Evolutionary conservation across 352 stramenopile species (phyloP).

Genomic region (Phytopythium litorale): DNA sequence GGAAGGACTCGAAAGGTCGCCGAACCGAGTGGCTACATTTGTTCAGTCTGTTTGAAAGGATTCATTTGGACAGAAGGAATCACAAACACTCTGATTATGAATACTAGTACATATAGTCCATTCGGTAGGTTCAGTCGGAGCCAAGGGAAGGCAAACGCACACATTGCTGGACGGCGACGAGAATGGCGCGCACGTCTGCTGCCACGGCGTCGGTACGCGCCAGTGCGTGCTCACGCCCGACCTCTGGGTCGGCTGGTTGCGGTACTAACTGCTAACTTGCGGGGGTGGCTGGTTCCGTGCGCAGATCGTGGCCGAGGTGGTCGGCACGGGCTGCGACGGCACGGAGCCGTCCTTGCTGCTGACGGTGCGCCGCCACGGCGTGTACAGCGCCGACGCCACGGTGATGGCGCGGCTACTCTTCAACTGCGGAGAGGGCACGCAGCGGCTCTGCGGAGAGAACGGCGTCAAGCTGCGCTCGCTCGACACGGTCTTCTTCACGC

Average conservation of each 20-base stretch:
- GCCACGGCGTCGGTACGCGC: background rate
- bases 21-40: background rate
- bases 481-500: slow-evolving; percentile 67
- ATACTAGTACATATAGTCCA: too few relatives aligned
- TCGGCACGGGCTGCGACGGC: slow-evolving; percentile 59
- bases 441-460: slow-evolving; percentile 65
- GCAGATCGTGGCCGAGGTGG: slow-evolving; percentile 50
- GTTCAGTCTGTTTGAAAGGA: background rate
- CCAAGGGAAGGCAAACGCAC: too few relatives aligned
- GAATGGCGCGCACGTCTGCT: background rate
- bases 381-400: slow-evolving; percentile 60
- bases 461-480: slow-evolving; percentile 66
- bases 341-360: slow-evolving; percentile 69
- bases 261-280: background rate
- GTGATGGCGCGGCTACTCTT: slow-evolving; percentile 65
- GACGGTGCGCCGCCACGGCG: slow-evolving; percentile 51
- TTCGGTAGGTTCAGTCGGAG: too few relatives aligned
- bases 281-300: background rate
- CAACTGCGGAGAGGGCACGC: slow-evolving; percentile 69
- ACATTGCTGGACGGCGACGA: background rate
- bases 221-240: background rate
- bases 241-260: too few relatives aligned
- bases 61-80: background rate
- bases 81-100: background rate
- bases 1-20: background rate